Evolutionary conservation across 768 basidiomycete species (phyloP), one percentile per base, ranked within the genome.

Genomic region (Termitomyces titanicus): DNA sequence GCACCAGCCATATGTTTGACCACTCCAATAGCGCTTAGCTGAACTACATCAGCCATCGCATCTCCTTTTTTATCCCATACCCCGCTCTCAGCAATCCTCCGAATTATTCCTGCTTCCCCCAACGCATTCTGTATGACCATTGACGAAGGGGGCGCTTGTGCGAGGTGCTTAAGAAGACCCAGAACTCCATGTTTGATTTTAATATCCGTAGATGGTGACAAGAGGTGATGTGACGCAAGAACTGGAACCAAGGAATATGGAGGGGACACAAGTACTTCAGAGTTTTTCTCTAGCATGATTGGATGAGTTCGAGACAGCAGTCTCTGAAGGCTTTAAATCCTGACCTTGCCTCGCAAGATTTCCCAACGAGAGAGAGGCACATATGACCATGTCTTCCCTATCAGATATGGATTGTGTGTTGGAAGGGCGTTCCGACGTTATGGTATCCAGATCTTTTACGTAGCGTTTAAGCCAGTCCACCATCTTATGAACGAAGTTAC

Each of bases 121-220:
- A 98, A 73, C 7, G 80, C 67, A 7, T 71, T 70, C 29, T 86
- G 83, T 37, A 49, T 27, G 2, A 70, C 62, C 27, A 76, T 66
- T 34, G 86, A 80, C 42, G 81, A 79, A n/a, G 77, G 70, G 20
- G 81, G 76, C 35, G 85, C 77, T 65, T 88, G 88, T 2, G 92
- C 84, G 2, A 99, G 75, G 66, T 98, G 90, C 67, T 93, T 91
- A 39, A 98, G 76, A 35, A 98, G 74, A 25, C 92, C 92, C 24
- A 96, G 76, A 54, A 91, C 82, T 15, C 91, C 93, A 63, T 98
- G 94, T 68, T 95, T 92, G 57, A 95, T 75, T 68, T 94, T 91
- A 66, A 92, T 77, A 64, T 92, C 88, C 9, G 79, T 77, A 37
- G 70, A 66, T 15, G 77, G 72, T 11, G 77, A 76, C 38, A 92